Percentiles rank a stretch among this genome's conserved stretches.
phyloP scores from a whole-genome alignment of 768 basidiomycete species.

The Heimioporus sp. region DNA sequence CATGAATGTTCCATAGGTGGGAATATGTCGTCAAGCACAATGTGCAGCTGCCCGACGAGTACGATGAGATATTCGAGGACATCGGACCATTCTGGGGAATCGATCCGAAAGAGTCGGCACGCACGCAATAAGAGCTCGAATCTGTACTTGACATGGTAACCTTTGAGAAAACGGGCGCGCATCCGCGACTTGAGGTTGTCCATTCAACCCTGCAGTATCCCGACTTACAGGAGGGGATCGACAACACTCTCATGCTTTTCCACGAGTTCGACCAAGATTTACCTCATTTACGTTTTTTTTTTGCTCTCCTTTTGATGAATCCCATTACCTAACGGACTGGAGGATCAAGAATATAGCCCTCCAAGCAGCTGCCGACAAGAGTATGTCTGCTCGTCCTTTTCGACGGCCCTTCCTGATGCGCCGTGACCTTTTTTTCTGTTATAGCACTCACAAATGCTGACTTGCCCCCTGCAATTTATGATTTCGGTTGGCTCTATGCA shows the following conservation, averaged over 20 bases:
- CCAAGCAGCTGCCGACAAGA: slow-evolving; percentile 25
- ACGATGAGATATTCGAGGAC: slow-evolving; percentile 42
- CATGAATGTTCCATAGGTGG: slow-evolving; percentile 32
- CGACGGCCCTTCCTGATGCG: not conserved
- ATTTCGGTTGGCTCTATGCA: slow-evolving; percentile 22
- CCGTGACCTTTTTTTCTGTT: not conserved
- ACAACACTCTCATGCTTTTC: too few relatives aligned
- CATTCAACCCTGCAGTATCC: slow-evolving; percentile 9
- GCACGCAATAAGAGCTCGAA: slow-evolving; percentile 23
- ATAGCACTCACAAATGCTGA: slow-evolving; percentile 28
- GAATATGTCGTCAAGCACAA: slow-evolving; percentile 37
- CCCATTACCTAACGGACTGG: slow-evolving; percentile 26
- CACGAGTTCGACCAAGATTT: slow-evolving; percentile 26
- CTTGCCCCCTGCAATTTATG: slow-evolving; percentile 32
- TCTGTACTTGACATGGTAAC: slow-evolving; percentile 11
- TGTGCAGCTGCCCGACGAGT: slow-evolving; percentile 44
- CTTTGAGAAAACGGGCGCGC: slow-evolving; percentile 19
- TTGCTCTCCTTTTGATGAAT: slow-evolving; percentile 33
- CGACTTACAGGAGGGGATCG: not conserved
- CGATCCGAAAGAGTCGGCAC: slow-evolving; percentile 25
- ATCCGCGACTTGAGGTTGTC: slow-evolving; percentile 13
- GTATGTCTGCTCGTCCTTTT: slow-evolving; percentile 13
- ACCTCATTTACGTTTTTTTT: slow-evolving; percentile 30
- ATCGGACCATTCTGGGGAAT: slow-evolving; percentile 39
- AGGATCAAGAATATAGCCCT: slow-evolving; percentile 18